Evolutionary conservation across 257 asterid genomes (phyloP).

Genomic region (Catharanthus roseus): DNA sequence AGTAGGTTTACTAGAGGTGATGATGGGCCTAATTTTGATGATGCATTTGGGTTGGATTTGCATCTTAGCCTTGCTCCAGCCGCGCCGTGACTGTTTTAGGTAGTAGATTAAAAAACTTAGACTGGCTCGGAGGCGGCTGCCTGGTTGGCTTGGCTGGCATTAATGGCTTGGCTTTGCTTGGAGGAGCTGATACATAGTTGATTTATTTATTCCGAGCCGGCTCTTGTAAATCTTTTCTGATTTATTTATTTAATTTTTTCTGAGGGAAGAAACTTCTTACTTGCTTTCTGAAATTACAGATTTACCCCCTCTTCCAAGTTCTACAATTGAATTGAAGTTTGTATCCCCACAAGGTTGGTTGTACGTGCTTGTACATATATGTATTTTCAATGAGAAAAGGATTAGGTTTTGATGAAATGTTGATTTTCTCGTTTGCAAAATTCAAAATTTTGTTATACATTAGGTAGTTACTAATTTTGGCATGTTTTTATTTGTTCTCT

Average conservation of each 20-base stretch:
- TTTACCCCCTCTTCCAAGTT: not conserved
- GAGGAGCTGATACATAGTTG: constrained; percentile 8
- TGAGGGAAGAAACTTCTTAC: constrained; percentile 9
- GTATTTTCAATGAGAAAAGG: constrained; percentile 13
- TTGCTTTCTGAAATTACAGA: constrained; percentile 6
- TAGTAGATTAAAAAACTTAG: not conserved
- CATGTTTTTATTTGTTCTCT: too few relatives aligned
- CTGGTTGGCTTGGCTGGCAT: too few relatives aligned
- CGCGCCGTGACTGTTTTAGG: constrained; percentile 42
- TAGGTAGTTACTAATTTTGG: too few relatives aligned
- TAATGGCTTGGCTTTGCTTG: too few relatives aligned
- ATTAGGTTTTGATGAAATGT: not conserved
- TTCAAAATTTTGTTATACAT: not conserved
- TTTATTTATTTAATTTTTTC: constrained; percentile 38
- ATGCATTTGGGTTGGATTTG: constrained; percentile 71
- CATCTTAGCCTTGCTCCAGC: constrained; percentile 95
- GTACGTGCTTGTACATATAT: constrained; percentile 28
- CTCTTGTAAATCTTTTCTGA: constrained; percentile 48
- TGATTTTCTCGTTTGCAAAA: not conserved
- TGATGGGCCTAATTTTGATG: constrained; percentile 63
- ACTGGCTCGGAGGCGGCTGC: too few relatives aligned
- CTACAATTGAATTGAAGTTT: constrained; percentile 12
- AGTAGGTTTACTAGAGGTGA: constrained; percentile 58
- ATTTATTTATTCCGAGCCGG: constrained; percentile 16
- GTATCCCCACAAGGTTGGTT: constrained; percentile 9